phyloP scores from a whole-genome alignment of 345 rosid species.

The Capsella bursapastoris region DNA sequence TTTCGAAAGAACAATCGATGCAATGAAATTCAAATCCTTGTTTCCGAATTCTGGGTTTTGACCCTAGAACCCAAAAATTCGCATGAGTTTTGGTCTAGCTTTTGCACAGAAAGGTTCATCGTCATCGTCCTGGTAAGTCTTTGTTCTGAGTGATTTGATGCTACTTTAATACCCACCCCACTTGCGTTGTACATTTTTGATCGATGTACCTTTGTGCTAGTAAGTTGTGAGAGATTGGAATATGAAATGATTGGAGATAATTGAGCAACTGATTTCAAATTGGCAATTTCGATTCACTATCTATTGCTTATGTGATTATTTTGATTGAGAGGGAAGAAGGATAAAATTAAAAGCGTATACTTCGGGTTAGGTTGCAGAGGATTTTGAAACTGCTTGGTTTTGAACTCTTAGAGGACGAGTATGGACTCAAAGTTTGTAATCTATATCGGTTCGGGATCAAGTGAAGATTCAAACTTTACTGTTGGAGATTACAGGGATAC shows the following conservation, averaged over 20 bases:
- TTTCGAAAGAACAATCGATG: background rate
- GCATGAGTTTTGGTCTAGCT: background rate
- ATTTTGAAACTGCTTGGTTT: background rate
- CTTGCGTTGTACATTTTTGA: background rate
- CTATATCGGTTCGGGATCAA: background rate
- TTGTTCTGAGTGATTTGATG: background rate
- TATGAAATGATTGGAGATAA: slow-evolving; percentile 1
- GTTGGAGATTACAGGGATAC: background rate
- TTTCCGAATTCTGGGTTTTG: background rate
- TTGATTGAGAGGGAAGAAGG: background rate
- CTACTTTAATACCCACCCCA: background rate
- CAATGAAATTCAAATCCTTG: background rate
- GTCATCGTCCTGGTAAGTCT: background rate
- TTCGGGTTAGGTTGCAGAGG: background rate
- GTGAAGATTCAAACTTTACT: background rate
- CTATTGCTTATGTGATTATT: background rate
- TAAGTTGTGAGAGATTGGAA: background rate
- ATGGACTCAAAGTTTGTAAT: background rate
- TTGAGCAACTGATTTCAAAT: background rate
- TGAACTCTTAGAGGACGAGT: background rate
- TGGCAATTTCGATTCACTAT: background rate
- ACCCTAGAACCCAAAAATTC: background rate
- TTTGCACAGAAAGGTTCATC: background rate
- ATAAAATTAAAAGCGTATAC: background rate
- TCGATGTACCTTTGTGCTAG: background rate